Evolutionary conservation across 1,284 basidiomycete species (phyloP), one percentile per base, ranked within the genome.

Genomic region (Ceratobasidium sp.): DNA sequence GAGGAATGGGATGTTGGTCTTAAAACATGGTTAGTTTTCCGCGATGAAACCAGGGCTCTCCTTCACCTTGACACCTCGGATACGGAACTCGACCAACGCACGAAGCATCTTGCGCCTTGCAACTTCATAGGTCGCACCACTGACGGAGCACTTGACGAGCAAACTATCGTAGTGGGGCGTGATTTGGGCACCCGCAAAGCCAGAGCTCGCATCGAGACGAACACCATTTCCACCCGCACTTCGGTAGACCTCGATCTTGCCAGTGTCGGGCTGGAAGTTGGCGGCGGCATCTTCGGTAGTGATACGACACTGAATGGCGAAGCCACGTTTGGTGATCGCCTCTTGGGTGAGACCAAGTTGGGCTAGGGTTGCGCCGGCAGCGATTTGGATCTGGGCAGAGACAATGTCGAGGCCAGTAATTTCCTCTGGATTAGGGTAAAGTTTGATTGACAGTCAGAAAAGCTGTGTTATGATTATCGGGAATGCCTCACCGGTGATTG

Each of bases 151-250:
- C 87, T 99, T 99, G 84, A 99, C 98, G 71, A 99, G 90, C 84
- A 99, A 89, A 82, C 96, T 97, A 87, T 99, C 98, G 85, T 99
- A 99, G 86, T 99, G 97, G 76, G 97, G 97, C 91, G 98, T 99
- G 85, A 99, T 99, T 87, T 99, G 98, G 60, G 98, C 98, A 79
- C 98, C 98, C 77, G 98, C 98, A 82, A 99, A 99, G 82, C 98
- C 98, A 80, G 97, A 99, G 84, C 93, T 94, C 35, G 98, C 96
- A 84, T 99, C 98, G 77, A 99, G 89, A 85, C 98, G 94, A 71
- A 99, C 96, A 85, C 98, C 98, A 84, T 99, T 99, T 80, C 98
- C 98, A 86, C 98, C 98, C 59, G 98, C 97, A 82, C 95, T 97
- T 80, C 97, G 93, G 87, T 99, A 99, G 48, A 99, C 98, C 84